phyloP scores from a whole-genome alignment of 2,329 filamentous ascomycete species.

The Furcasterigmium furcatum region DNA sequence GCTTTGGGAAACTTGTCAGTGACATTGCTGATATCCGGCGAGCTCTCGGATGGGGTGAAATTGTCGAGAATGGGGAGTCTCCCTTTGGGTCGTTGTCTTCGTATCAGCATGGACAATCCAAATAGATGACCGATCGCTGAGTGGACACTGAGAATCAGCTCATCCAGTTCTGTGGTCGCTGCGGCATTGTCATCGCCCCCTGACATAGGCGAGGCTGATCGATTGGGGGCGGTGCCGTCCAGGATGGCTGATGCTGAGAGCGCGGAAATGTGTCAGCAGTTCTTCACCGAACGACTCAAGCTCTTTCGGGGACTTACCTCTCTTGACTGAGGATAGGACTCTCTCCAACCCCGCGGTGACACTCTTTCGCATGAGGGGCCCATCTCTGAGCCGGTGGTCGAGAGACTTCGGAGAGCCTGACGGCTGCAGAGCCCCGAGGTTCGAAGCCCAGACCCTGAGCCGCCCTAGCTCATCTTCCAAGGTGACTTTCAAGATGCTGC shows the following conservation, averaged over 20 bases:
- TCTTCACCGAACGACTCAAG: neutral
- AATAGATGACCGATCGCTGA: neutral
- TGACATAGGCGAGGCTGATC: neutral
- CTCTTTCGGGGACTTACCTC: neutral
- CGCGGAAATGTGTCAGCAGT: neutral
- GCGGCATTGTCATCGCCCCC: neutral
- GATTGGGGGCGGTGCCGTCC: neutral
- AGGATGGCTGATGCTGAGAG: neutral
- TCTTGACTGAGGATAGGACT: neutral
- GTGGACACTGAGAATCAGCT: neutral
- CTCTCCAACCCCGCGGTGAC: neutral
- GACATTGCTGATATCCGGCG: neutral
- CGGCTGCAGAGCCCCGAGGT: neutral
- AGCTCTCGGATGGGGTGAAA: neutral
- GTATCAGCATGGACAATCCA: neutral
- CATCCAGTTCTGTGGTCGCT: neutral
- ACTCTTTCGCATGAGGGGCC: neutral
- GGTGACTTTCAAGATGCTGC: neutral
- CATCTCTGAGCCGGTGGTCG: neutral
- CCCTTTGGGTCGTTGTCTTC: neutral
- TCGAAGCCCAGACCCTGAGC: neutral
- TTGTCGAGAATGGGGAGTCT: neutral
- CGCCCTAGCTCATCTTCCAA: neutral
- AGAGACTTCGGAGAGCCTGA: neutral
- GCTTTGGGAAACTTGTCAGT: neutral